These are phyloP conservation scores for Hortaea werneckii DNA, from an alignment of 2,329 filamentous ascomycete species.

Conservation along the genomic window DNA sequence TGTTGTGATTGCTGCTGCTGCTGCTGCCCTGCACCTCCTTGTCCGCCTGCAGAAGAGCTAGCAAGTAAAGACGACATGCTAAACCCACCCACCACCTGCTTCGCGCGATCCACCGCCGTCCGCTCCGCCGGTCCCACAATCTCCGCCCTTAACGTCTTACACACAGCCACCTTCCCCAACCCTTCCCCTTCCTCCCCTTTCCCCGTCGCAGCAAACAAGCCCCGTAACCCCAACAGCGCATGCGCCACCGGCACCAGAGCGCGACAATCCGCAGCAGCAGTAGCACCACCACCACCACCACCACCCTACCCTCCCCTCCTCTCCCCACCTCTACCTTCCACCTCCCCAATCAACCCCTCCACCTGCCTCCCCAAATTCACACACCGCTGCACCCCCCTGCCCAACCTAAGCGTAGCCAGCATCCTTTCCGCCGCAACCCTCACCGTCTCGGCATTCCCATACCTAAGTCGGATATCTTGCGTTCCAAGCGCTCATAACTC, in stretches of 20 bases:
- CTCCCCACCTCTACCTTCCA: constrained; percentile 28
- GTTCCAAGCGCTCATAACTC: constrained; percentile 75
- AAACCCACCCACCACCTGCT: constrained; percentile 76
- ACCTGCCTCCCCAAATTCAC: constrained; percentile 76
- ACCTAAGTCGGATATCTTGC: constrained; percentile 70
- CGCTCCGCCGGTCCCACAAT: constrained; percentile 64
- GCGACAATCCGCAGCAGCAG: constrained; percentile 50
- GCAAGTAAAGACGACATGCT: constrained; percentile 52
- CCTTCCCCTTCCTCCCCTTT: constrained; percentile 67
- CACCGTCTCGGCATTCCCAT: constrained; percentile 77
- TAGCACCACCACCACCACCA: constrained; percentile 32
- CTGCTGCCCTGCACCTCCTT: constrained; percentile 3
- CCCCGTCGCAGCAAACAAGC: constrained; percentile 57
- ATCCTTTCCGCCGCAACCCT: constrained; percentile 65
- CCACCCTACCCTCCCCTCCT: constrained; percentile 22
- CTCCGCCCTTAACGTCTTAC: constrained; percentile 59
- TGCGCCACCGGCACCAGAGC: constrained; percentile 74
- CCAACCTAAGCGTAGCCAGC: constrained; percentile 70
- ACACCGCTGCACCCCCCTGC: constrained; percentile 71
- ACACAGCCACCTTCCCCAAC: constrained; percentile 61
- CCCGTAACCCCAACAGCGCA: constrained; percentile 65
- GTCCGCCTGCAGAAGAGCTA: constrained; percentile 14
- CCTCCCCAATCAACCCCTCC: constrained; percentile 71
- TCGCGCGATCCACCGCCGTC: constrained; percentile 60
- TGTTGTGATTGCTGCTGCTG: not conserved